Percentiles rank a stretch among this genome's conserved stretches.
Conservation (phyloP, 1,284 basidiomycete species). For the Moesziomyces globuligerus region DNA sequence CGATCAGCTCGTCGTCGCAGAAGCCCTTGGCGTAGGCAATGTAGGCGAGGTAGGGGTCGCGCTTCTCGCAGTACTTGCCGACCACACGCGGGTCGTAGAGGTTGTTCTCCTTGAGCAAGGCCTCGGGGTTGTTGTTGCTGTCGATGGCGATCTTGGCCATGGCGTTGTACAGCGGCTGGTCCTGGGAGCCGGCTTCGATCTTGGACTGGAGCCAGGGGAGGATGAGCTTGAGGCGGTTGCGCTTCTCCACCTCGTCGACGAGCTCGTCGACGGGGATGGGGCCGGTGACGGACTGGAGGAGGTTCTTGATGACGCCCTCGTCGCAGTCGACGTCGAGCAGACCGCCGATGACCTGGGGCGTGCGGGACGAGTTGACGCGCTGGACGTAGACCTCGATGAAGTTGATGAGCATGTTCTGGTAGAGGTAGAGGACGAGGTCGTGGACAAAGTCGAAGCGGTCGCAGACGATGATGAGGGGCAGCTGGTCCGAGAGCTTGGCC, state of each 20-base stretch:
- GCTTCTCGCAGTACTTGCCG: conserved; percentile 98
- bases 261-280: conserved; percentile 91
- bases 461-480: conserved; percentile 99
- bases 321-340: conserved; percentile 97
- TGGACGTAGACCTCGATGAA: conserved; percentile 99
- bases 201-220: conserved; percentile 95
- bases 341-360: conserved; percentile 98
- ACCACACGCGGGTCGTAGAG: conserved; percentile 95
- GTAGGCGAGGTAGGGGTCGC: conserved; percentile 98
- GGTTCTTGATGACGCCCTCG: conserved; percentile 91
- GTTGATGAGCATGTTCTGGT: conserved; percentile 95
- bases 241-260: conserved; percentile 79
- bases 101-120: conserved; percentile 98
- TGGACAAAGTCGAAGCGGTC: conserved; percentile 99
- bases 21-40: conserved; percentile 99
- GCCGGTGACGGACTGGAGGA: conserved; percentile 92
- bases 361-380: conserved; percentile 94
- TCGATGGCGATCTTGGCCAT: conserved; percentile 99
- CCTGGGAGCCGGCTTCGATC: conserved; percentile 90
- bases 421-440: conserved; percentile 97
- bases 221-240: conserved; percentile 95
- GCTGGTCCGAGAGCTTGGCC: conserved; percentile 93
- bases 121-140: conserved; percentile 96
- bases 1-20: conserved; percentile 97
- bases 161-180: conserved; percentile 93